Conservation (phyloP, 2,329 filamentous ascomycete species). For the Penicillium sp. region DNA sequence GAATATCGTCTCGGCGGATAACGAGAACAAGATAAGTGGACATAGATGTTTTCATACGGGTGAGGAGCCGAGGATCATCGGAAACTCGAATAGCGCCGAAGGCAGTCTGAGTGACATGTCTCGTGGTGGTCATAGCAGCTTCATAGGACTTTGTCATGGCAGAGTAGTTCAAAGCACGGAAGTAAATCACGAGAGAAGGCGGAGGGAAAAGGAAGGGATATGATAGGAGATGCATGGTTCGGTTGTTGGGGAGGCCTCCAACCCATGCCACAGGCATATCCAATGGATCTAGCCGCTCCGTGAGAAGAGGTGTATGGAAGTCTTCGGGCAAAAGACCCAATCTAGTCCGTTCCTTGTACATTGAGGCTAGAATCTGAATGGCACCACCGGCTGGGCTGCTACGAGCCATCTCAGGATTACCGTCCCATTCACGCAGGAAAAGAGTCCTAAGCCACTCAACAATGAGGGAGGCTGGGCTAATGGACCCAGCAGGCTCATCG, state of each 20-base stretch:
- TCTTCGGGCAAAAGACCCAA: slow-evolving; percentile 59
- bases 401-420: slow-evolving; percentile 58
- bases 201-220: slow-evolving; percentile 72
- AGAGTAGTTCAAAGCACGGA: slow-evolving; percentile 78
- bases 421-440: slow-evolving; percentile 72
- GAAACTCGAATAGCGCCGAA: slow-evolving; percentile 40
- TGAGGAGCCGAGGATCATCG: slow-evolving; percentile 54
- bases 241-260: slow-evolving; percentile 52
- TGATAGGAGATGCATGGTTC: slow-evolving; percentile 65
- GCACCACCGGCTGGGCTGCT: slow-evolving; percentile 68
- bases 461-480: slow-evolving; percentile 28
- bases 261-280: slow-evolving; percentile 67
- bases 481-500: slow-evolving; percentile 11
- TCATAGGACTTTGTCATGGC: slow-evolving; percentile 75
- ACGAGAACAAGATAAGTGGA: slow-evolving; percentile 63
- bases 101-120: slow-evolving; percentile 40
- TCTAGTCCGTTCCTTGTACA: slow-evolving; percentile 63
- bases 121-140: slow-evolving; percentile 47
- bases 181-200: slow-evolving; percentile 66
- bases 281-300: slow-evolving; percentile 65
- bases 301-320: slow-evolving; percentile 67
- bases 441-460: slow-evolving; percentile 51
- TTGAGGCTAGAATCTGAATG: slow-evolving; percentile 60
- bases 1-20: slow-evolving; percentile 57
- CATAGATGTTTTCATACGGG: slow-evolving; percentile 57